Evolutionary conservation across 495 filamentous ascomycete species (phyloP).

Genomic region (Sordaria brevicollis): DNA sequence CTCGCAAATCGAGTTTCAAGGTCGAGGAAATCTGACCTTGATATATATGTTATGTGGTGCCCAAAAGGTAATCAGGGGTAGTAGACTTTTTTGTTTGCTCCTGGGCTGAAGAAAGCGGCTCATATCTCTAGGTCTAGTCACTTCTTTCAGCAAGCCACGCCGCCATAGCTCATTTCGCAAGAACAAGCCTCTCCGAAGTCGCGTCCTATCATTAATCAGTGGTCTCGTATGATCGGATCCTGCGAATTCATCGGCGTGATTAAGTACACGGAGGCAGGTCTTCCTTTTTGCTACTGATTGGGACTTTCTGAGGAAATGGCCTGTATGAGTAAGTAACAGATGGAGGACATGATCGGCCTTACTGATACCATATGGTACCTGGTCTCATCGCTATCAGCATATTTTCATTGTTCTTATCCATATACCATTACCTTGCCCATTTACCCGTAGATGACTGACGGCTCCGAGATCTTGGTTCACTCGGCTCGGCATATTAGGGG

Average conservation of each 20-base stretch:
- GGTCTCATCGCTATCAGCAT: background rate
- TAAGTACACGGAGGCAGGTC: background rate
- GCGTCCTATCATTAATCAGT: background rate
- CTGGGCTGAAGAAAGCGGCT: background rate
- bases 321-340: background rate
- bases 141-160: background rate
- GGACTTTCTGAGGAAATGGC: background rate
- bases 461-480: background rate
- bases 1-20: too few species aligned
- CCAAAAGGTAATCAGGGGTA: background rate
- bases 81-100: background rate
- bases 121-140: background rate
- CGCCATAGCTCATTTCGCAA: background rate
- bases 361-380: background rate
- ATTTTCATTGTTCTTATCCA: background rate
- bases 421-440: background rate
- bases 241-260: background rate
- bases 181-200: background rate
- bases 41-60: background rate
- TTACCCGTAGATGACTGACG: background rate
- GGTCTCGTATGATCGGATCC: background rate
- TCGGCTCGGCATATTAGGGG: background rate
- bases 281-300: background rate
- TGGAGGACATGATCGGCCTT: background rate
- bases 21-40: background rate